Evolutionary conservation across 495 filamentous ascomycete species (phyloP), one percentile per base, ranked within the genome.

Genomic region (Aspergillus avenaceus): DNA sequence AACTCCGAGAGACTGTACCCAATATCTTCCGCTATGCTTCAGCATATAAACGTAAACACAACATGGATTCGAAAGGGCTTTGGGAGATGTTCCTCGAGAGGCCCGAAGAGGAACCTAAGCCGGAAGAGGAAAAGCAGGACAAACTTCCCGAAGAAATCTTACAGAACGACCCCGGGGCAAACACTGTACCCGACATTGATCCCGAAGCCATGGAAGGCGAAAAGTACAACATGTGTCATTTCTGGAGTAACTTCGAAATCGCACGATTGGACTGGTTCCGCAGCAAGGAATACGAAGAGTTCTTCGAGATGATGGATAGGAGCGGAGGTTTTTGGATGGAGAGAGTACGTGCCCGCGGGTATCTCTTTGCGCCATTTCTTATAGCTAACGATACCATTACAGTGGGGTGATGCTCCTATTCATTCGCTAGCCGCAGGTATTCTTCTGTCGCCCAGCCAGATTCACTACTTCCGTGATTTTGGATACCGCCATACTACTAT

Each of bases 201-300:
- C 81, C 84, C 0, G 95, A 97, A 62, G 84, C 85, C 14, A 99
- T 99, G 93, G 95, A 97, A 63, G 88, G 89, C 50, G 93, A 99
- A 62, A 87, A 80, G 55, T 99, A 99, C 75, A 99, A 99, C 75
- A 99, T 99, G 93, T 99, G 93, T 71, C 93, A 99, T 77, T 99
- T 97, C 78, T 99, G 93, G 93, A 96, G 90, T 76, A 99, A 99
- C 66, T 99, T 99, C 50, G 93, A 99, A 71, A 99, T 99, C 71
- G 93, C 93, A 16, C 83, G 85, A 46, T 77, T 99, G 45, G 86
- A 88, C 74, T 99, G 89, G 78, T 97, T 97, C 81, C 82, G 93
- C 56, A 96, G 90, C 73, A 90, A 95, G 69, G 84, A 85, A 58
- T 99, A 99, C 65, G 88, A 95, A 64, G 93, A 97, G 41, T 97